phyloP scores from a whole-genome alignment of 2,329 filamentous ascomycete species.

The Fusarium bactridioides region DNA sequence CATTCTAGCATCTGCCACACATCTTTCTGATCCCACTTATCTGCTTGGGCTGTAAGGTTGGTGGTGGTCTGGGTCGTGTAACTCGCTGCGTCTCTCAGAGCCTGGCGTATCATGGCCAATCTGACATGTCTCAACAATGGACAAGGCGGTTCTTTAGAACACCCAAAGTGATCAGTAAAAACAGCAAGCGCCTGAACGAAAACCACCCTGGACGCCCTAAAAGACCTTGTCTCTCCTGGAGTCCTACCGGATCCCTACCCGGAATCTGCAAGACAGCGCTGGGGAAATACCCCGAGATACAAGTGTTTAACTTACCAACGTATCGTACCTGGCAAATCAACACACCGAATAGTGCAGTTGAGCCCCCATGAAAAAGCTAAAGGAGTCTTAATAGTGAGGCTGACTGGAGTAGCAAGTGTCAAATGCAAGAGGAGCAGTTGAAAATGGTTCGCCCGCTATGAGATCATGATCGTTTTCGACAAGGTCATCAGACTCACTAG shows the following conservation, averaged over 20 bases:
- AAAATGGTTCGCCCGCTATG: slow-evolving; percentile 18
- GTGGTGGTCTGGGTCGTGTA: not conserved
- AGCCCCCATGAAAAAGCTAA: not conserved
- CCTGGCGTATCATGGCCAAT: not conserved
- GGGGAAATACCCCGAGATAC: slow-evolving; percentile 12
- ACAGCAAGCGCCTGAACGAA: slow-evolving; percentile 3
- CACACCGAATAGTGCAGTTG: not conserved
- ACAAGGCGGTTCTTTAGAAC: slow-evolving; percentile 2
- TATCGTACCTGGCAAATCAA: slow-evolving; percentile 1
- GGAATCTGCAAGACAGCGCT: slow-evolving; percentile 14
- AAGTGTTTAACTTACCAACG: not conserved
- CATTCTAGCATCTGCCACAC: slow-evolving; percentile 20
- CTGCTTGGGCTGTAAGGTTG: slow-evolving; percentile 8
- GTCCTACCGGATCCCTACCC: slow-evolving; percentile 21
- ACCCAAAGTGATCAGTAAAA: not conserved
- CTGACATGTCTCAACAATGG: slow-evolving; percentile 1
- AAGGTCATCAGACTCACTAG: slow-evolving; percentile 5
- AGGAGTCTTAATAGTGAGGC: slow-evolving; percentile 20
- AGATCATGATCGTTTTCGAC: slow-evolving; percentile 1
- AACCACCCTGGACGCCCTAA: slow-evolving; percentile 12
- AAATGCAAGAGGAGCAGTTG: not conserved
- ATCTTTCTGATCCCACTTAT: slow-evolving; percentile 15
- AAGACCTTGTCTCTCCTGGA: slow-evolving; percentile 15
- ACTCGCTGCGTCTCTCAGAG: slow-evolving; percentile 10
- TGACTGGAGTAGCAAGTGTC: slow-evolving; percentile 12